Base-by-base conservation (phyloP, 176 grass and related monocot genomes). In the Cymbopogon citratus region DNA sequence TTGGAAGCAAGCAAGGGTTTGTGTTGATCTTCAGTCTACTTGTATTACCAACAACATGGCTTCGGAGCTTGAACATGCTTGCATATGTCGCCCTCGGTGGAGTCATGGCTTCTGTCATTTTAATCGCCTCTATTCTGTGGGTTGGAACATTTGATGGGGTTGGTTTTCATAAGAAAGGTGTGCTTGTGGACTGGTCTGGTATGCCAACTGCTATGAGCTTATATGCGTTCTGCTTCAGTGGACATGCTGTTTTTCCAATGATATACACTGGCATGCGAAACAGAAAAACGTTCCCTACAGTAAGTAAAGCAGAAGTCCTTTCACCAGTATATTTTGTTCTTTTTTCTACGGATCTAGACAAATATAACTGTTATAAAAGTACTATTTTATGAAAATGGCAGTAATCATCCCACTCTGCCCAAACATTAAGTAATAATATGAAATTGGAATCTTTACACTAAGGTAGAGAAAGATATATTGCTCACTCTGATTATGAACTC, bases 161-260 rank as follows among this genome's bases (percentile, higher is more conserved):
- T 43, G 91, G 94, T 39, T 97, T 97, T 81, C 91, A 77, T 8
- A 77, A 90, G 80, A 92, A 76, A 75, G 91, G 92, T 29, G 77
- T 88, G 73, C 35, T 43, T 81, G 18, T 92, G 8, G 87, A 89
- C 48, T 94, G 83, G 87, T 75, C 86, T 46, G 87, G 94, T 76
- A 57, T 97, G 25, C 89, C 94, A 34, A 90, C 90, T 71, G 87
- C 94, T 34, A 66, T 90, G 83, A 94, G 94, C 80, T 64, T 97
- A 38, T 97, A 92, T 46, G 90, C 94, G 18, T 97, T 97, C 87
- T 97, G 94, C 65, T 97, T 94, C 87, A 94, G 94, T 56, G 92
- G 91, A 10, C 94, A 97, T 83, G 79, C 94, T 5, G 90, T 97
- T 77, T 94, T 97, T 9, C 94, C 94, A 13, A 92, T 91, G 80